phyloP scores from a whole-genome alignment of 1,284 basidiomycete species.

The Pseudozyma tsukubaensis region DNA sequence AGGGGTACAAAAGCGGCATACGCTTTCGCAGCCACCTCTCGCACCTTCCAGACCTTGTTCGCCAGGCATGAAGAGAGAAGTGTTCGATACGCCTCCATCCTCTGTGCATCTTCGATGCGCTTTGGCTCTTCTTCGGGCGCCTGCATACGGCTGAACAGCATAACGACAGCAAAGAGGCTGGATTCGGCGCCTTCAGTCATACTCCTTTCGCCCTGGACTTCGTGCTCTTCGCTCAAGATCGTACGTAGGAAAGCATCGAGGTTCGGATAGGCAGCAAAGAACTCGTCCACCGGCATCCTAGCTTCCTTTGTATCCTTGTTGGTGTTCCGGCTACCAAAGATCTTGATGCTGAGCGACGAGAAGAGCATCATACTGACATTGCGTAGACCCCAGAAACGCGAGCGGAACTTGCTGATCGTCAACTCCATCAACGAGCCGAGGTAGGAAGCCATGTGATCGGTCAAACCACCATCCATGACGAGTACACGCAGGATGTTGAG shows the following conservation, averaged over 20 bases:
- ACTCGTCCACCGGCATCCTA: slow-evolving; percentile 48
- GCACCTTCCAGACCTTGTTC: slow-evolving; percentile 57
- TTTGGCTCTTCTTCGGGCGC: slow-evolving; percentile 33
- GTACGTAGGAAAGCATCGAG: slow-evolving; percentile 40
- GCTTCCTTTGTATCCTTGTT: slow-evolving; percentile 51
- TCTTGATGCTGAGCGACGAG: slow-evolving; percentile 63
- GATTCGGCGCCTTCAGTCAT: slow-evolving; percentile 37
- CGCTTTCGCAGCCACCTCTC: slow-evolving; percentile 49
- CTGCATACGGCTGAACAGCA: slow-evolving; percentile 58
- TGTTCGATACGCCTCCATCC: slow-evolving; percentile 19
- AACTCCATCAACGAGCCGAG: slow-evolving; percentile 64
- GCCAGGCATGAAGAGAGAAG: slow-evolving; percentile 41
- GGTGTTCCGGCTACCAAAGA: slow-evolving; percentile 53
- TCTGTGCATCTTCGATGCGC: slow-evolving; percentile 14
- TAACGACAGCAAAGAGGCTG: slow-evolving; percentile 57
- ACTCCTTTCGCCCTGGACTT: neutral
- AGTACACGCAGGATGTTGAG: slow-evolving; percentile 68
- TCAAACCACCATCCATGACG: slow-evolving; percentile 59
- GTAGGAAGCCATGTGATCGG: slow-evolving; percentile 44
- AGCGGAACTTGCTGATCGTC: slow-evolving; percentile 66
- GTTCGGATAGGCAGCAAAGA: slow-evolving; percentile 47
- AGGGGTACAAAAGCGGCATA: slow-evolving; percentile 44
- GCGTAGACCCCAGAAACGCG: slow-evolving; percentile 67
- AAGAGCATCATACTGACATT: slow-evolving; percentile 70
- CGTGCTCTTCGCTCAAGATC: slow-evolving; percentile 19